Evolutionary conservation across 2,329 filamentous ascomycete species (phyloP), one percentile per base, ranked within the genome.

Genomic region (Apiospora hydei): DNA sequence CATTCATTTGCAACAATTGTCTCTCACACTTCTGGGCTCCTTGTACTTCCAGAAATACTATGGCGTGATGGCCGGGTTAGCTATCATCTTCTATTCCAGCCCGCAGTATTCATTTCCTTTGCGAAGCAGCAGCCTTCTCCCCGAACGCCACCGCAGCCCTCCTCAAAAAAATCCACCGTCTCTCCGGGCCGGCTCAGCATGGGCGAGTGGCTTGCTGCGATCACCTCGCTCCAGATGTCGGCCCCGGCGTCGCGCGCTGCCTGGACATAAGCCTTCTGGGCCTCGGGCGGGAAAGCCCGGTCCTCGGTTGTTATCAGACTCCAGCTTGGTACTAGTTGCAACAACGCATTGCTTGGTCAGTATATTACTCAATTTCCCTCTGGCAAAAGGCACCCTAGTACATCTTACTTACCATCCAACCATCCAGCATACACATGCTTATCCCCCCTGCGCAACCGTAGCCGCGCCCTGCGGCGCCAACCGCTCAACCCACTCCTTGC

Each of bases 201-300:
- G 0, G 85, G 85, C 14, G 84, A 87, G 77, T 88, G 86, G 24
- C 85, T 83, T 26, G 80, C 84, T 57, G 76, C 73, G 66, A 88
- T 72, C 78, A 87, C 84, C 8, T 83, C 74, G 38, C 82, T 76
- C 73, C 78, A 80, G 1, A 87, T 75, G 53, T 75, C 73, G 0
- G 74, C 82, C 0, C 84, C 83, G 74, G 81, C 77, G 7, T 77
- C 80, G 76, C 78, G 82, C 13, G 84, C 85, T 74, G 80, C 79
- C 1, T 82, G 78, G 0, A 85, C 80, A 47, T 77, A 69, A 74
- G 83, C 77, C 71, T 79, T 76, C 75, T 88, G 86, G n/a, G 76
- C 78, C 73, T 81, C 74, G 0, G 82, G 76, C 0, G 86, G 84
- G 41, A 85, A 72, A 0, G 80, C 82, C 13, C 73, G 76, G 73